Percentiles rank a stretch among this genome's conserved stretches.
These are phyloP conservation scores for Colletotrichum coccodes DNA, from an alignment of 2,329 filamentous ascomycete species.

Conservation along the genomic window DNA sequence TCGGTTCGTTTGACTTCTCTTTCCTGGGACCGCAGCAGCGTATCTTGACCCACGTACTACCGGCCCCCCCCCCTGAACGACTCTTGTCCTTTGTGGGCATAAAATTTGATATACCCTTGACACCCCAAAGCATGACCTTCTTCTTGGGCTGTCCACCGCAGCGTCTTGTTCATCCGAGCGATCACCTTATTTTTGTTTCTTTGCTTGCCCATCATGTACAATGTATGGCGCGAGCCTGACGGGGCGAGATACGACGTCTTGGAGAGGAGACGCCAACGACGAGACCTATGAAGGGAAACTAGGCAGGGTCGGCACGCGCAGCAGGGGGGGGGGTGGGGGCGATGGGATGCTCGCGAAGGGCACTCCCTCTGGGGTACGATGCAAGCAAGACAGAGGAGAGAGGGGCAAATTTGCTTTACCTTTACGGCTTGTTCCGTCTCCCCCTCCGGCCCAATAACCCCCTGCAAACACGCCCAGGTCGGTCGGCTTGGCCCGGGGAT, in stretches of 20 bases:
- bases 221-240: neutral
- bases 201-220: neutral
- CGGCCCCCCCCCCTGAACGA: neutral
- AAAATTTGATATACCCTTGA: neutral
- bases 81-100: neutral
- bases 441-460: neutral
- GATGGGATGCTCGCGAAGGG: neutral
- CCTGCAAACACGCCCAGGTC: neutral
- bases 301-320: neutral
- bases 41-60: neutral
- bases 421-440: neutral
- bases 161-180: neutral
- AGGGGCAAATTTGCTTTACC: conserved; percentile 1
- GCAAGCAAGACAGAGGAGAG: neutral
- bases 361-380: neutral
- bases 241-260: neutral
- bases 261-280: neutral
- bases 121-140: neutral
- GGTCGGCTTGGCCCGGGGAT: conserved; percentile 17
- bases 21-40: neutral
- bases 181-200: neutral
- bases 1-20: conserved; percentile 5
- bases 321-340: neutral
- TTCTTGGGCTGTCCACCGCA: neutral
- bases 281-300: neutral